Evolutionary conservation across 306 rosid genomes (phyloP).

Genomic region (Quercus gilva): DNA sequence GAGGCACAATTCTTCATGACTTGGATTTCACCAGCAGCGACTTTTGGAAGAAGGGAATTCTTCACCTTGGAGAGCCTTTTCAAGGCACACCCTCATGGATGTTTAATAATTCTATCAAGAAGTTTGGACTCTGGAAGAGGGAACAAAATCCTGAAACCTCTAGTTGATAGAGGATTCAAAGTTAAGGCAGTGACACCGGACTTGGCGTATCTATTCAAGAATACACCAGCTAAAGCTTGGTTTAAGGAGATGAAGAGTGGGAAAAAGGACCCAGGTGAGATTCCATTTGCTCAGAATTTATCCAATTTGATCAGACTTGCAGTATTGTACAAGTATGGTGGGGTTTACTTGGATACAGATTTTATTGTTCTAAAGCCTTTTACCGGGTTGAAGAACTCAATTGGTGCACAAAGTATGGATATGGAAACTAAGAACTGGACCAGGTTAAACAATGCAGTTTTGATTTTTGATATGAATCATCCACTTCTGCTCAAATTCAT

Average conservation of each 20-base stretch:
- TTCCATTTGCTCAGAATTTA: slow-evolving; percentile 68
- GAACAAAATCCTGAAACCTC: slow-evolving; percentile 49
- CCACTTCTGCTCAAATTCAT: slow-evolving; percentile 72
- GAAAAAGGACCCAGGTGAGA: slow-evolving; percentile 76
- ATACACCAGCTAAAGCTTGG: slow-evolving; percentile 67
- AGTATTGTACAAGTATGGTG: slow-evolving; percentile 71
- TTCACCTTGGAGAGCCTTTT: slow-evolving; percentile 54
- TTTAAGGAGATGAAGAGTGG: slow-evolving; percentile 50
- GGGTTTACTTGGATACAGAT: slow-evolving; percentile 70
- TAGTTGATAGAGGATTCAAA: slow-evolving; percentile 52
- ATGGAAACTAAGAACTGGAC: slow-evolving; percentile 51
- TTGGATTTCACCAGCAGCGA: slow-evolving; percentile 52
- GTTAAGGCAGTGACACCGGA: slow-evolving; percentile 62
- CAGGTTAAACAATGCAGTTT: slow-evolving; percentile 71
- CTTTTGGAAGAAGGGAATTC: slow-evolving; percentile 49
- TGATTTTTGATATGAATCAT: slow-evolving; percentile 71
- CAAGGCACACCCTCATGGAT: slow-evolving; percentile 63
- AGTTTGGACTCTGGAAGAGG: slow-evolving; percentile 55
- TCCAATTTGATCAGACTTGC: slow-evolving; percentile 73
- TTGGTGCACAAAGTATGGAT: slow-evolving; percentile 72
- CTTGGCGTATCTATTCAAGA: slow-evolving; percentile 54
- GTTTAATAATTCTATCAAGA: slow-evolving; percentile 64
- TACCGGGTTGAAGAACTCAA: slow-evolving; percentile 52
- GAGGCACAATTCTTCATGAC: slow-evolving; percentile 68
- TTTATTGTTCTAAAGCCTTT: slow-evolving; percentile 58